phyloP scores from a whole-genome alignment of 2,329 filamentous ascomycete species.

The Plenodomus tracheiphilus region DNA sequence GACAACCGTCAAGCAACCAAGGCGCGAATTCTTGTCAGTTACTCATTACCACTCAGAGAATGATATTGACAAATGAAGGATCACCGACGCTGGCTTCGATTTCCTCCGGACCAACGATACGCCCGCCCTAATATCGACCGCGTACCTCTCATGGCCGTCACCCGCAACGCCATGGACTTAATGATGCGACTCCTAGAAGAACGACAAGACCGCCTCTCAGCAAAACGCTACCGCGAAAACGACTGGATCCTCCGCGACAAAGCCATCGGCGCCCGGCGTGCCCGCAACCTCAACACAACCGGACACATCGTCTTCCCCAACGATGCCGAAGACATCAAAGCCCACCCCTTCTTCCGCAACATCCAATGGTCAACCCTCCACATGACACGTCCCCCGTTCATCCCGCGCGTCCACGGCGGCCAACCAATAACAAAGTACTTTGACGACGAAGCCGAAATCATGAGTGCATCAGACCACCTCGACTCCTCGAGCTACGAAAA shows the following conservation, averaged over 20 bases:
- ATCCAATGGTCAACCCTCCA: conserved; percentile 80
- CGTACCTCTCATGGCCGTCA: conserved; percentile 56
- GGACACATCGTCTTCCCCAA: conserved; percentile 75
- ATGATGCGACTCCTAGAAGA: conserved; percentile 74
- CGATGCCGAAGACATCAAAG: conserved; percentile 87
- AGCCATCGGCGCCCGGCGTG: conserved; percentile 22
- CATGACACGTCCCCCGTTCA: conserved; percentile 71
- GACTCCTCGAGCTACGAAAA: conserved; percentile 40
- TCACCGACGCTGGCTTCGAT: conserved; percentile 70
- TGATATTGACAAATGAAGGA: conserved; percentile 52
- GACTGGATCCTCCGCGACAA: conserved; percentile 51
- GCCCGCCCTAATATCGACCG: conserved; percentile 56
- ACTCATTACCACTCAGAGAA: not conserved
- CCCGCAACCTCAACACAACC: conserved; percentile 42
- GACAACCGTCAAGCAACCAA: conserved; percentile 85
- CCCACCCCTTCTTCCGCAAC: conserved; percentile 81
- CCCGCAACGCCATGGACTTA: conserved; percentile 73
- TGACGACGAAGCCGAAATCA: conserved; percentile 74
- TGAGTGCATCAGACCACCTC: conserved; percentile 44
- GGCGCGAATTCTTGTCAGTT: conserved; percentile 73
- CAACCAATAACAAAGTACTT: conserved; percentile 77
- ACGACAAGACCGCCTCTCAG: conserved; percentile 75
- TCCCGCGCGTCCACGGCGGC: conserved; percentile 66
- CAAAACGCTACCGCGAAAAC: conserved; percentile 71
- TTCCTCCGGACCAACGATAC: conserved; percentile 62